phyloP scores from a whole-genome alignment of 495 filamentous ascomycete species.

The Astrothelium subdiscretum region DNA sequence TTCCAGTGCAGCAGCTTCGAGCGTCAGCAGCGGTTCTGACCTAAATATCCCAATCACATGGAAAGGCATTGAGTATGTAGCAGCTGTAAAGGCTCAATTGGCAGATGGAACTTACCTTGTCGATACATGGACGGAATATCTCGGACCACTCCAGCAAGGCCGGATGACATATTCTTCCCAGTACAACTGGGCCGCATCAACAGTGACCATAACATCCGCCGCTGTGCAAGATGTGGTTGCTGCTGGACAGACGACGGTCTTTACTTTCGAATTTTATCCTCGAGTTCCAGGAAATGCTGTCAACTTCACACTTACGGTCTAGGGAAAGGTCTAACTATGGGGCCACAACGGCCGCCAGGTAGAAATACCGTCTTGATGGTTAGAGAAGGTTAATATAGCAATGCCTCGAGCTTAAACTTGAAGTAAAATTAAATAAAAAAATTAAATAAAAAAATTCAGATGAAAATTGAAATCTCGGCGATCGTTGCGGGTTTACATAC shows the following conservation, averaged over 20 bases:
- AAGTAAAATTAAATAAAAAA: no score
- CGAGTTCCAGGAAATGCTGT: conserved; percentile 32
- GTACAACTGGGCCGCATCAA: conserved; percentile 37
- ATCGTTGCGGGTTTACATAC: no score
- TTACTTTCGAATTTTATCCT: conserved; percentile 44
- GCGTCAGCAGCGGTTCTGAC: conserved; percentile 33
- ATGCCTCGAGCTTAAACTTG: no score
- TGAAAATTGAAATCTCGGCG: no score
- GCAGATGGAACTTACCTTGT: conserved; percentile 38
- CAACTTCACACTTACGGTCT: conserved; percentile 38
- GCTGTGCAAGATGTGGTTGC: conserved; percentile 37
- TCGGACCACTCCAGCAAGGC: conserved; percentile 44
- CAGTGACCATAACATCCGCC: conserved; percentile 34
- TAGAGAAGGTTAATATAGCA: no score
- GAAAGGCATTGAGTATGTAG: conserved; percentile 36
- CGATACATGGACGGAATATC: conserved; percentile 46
- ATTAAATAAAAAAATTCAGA: no score
- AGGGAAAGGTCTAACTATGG: no score
- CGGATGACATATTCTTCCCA: conserved; percentile 38
- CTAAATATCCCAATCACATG: conserved; percentile 41
- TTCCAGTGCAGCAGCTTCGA: conserved; percentile 26
- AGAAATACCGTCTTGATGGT: no score
- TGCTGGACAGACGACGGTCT: conserved; percentile 33
- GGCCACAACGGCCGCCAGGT: no score
- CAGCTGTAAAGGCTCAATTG: conserved; percentile 44